Percentiles rank a stretch among this genome's conserved stretches.
Conservation (phyloP, 2,329 filamentous ascomycete species). For the Colletotrichum tropicale region DNA sequence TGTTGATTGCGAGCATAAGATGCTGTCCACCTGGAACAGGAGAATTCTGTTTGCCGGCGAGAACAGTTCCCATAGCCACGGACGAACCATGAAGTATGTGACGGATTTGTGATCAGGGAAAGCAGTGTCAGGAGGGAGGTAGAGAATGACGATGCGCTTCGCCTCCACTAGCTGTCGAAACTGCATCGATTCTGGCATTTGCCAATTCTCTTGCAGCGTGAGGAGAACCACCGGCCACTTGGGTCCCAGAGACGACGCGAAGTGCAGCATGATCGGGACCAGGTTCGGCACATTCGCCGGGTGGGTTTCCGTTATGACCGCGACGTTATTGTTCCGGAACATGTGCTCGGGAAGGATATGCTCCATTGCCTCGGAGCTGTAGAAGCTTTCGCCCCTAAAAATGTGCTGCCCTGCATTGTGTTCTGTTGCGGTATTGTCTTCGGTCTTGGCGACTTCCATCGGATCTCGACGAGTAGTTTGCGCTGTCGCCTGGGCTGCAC, state of each 20-base stretch:
- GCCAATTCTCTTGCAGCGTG: constrained; percentile 35
- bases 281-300: constrained; percentile 25
- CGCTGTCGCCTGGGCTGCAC: background rate
- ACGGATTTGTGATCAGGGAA: constrained; percentile 36
- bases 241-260: constrained; percentile 42
- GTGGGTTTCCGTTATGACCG: constrained; percentile 39
- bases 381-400: background rate
- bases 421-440: background rate
- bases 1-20: constrained; percentile 35
- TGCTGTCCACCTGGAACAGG: constrained; percentile 42
- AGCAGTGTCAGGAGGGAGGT: constrained; percentile 36
- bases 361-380: background rate
- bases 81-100: constrained; percentile 36
- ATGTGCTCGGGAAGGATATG: background rate
- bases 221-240: constrained; percentile 49
- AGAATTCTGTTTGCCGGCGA: constrained; percentile 35
- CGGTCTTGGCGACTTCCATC: background rate
- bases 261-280: constrained; percentile 43
- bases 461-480: background rate
- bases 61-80: constrained; percentile 42
- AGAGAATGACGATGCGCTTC: constrained; percentile 38
- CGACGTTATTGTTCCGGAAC: constrained; percentile 25
- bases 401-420: background rate
- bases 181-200: constrained; percentile 20
- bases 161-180: constrained; percentile 38